Evolutionary conservation across 805 yeast genomes (phyloP).

Genomic region (Tetrapisispora fleetii): DNA sequence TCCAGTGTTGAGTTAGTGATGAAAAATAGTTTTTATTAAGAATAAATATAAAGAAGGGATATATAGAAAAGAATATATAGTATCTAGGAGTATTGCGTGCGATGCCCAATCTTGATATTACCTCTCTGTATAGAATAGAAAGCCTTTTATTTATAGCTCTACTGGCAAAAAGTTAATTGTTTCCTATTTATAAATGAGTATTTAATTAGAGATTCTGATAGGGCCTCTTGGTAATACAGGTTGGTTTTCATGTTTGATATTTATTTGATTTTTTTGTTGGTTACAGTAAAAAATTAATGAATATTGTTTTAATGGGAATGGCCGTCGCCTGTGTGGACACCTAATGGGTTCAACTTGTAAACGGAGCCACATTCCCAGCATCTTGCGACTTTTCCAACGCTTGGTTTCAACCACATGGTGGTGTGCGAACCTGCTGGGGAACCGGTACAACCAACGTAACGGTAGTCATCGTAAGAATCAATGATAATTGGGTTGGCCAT

Average conservation of each 20-base stretch:
- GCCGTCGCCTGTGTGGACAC: slow-evolving; percentile 55
- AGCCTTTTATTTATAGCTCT: background rate
- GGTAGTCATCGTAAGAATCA: slow-evolving; percentile 83
- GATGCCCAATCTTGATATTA: background rate
- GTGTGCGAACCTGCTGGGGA: slow-evolving; percentile 88
- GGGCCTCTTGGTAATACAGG: too few species aligned
- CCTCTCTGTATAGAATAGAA: background rate
- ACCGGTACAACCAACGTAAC: slow-evolving; percentile 97
- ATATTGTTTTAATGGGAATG: slow-evolving; percentile 7
- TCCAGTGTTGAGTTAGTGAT: too few species aligned
- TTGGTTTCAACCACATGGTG: slow-evolving; percentile 86
- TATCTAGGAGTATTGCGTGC: background rate
- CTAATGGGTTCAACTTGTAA: slow-evolving; percentile 79
- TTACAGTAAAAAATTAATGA: background rate
- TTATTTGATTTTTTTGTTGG: background rate
- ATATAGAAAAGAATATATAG: slow-evolving; percentile 1
- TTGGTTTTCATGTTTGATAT: background rate
- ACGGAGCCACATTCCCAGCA: slow-evolving; percentile 99
- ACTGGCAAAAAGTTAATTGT: background rate
- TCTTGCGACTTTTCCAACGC: slow-evolving; percentile 74
- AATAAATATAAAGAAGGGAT: background rate
- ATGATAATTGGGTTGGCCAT: slow-evolving; percentile 79
- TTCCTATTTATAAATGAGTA: too few species aligned
- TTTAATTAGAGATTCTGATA: too few species aligned
- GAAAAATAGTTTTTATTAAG: background rate